These are phyloP conservation scores for Sarocladiaceae sp. DNA, from an alignment of 2,329 filamentous ascomycete genomes.

Conservation along the genomic window DNA sequence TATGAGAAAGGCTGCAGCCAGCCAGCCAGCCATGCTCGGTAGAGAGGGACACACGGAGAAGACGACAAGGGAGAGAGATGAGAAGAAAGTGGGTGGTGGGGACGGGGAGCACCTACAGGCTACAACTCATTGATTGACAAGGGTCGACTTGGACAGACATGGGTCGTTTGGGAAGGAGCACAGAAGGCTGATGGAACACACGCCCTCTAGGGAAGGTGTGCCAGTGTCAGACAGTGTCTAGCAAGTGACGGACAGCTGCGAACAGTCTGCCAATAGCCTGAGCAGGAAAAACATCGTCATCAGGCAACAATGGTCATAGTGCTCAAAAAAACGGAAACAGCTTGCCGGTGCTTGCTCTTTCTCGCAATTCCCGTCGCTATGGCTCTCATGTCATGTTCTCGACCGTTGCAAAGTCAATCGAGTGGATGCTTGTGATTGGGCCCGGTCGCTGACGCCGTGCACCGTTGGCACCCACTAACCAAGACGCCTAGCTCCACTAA, in stretches of 20 bases:
- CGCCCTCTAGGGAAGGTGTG: not conserved
- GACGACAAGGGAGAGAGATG: too few species aligned
- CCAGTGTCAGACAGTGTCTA: not conserved
- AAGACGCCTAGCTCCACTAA: not conserved
- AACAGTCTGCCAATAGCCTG: too few species aligned
- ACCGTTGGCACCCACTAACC: not conserved
- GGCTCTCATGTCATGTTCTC: not conserved
- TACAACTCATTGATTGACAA: too few species aligned
- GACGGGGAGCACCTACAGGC: too few species aligned
- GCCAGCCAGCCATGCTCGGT: too few species aligned
- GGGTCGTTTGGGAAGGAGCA: not conserved
- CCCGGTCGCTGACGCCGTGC: not conserved
- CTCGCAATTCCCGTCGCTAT: not conserved
- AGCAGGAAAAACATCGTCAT: too few species aligned
- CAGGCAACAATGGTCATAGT: not conserved
- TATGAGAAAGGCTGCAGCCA: too few species aligned
- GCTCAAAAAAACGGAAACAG: not conserved
- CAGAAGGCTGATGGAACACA: constrained; percentile 1
- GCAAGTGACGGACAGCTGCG: too few species aligned
- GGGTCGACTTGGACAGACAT: too few species aligned
- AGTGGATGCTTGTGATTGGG: not conserved
- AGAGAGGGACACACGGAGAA: too few species aligned
- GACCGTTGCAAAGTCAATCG: not conserved
- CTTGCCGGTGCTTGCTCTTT: not conserved
- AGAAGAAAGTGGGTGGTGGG: not conserved